phyloP scores from a whole-genome alignment of 352 stramenopile genomes.

The Pythium myriotylum region DNA sequence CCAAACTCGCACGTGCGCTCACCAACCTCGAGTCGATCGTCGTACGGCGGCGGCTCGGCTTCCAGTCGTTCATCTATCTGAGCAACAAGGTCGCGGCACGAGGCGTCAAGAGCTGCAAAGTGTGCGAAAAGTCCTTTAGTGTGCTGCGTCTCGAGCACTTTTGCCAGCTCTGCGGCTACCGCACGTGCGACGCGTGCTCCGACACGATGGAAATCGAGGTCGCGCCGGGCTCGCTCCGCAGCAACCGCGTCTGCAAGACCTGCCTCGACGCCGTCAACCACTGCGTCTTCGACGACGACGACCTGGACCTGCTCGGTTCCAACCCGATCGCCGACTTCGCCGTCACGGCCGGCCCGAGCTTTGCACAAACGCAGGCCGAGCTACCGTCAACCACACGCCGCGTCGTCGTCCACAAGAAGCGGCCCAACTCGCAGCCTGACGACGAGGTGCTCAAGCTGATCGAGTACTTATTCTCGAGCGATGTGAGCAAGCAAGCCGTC shows the following conservation, averaged over 20 bases:
- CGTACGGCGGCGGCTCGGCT: slow-evolving; percentile 33
- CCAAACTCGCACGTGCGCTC: slow-evolving; percentile 25
- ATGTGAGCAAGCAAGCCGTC: slow-evolving; percentile 31
- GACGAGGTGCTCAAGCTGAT: slow-evolving; percentile 31
- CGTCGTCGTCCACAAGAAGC: slow-evolving; percentile 23
- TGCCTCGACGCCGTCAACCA: slow-evolving; percentile 28
- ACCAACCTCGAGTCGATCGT: slow-evolving; percentile 27
- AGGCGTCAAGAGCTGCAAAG: slow-evolving; percentile 31
- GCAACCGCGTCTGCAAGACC: slow-evolving; percentile 33
- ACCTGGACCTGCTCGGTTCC: slow-evolving; percentile 32
- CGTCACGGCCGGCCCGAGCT: slow-evolving; percentile 17
- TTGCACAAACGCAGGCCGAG: slow-evolving; percentile 27
- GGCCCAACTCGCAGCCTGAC: slow-evolving; percentile 20
- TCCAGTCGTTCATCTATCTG: slow-evolving; percentile 37
- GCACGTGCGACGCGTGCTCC: slow-evolving; percentile 35
- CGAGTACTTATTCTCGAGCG: slow-evolving; percentile 40
- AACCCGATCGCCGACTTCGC: slow-evolving; percentile 27
- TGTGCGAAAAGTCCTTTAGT: slow-evolving; percentile 37
- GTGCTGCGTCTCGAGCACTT: slow-evolving; percentile 30
- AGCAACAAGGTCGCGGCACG: slow-evolving; percentile 23
- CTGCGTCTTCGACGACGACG: slow-evolving; percentile 40
- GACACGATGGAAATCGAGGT: slow-evolving; percentile 30
- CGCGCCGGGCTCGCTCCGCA: slow-evolving; percentile 19
- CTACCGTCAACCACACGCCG: slow-evolving; percentile 9
- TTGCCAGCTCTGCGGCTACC: slow-evolving; percentile 45